phyloP scores from a whole-genome alignment of 192 early-diverging fungal genomes.

The Coemansia asiatica region DNA sequence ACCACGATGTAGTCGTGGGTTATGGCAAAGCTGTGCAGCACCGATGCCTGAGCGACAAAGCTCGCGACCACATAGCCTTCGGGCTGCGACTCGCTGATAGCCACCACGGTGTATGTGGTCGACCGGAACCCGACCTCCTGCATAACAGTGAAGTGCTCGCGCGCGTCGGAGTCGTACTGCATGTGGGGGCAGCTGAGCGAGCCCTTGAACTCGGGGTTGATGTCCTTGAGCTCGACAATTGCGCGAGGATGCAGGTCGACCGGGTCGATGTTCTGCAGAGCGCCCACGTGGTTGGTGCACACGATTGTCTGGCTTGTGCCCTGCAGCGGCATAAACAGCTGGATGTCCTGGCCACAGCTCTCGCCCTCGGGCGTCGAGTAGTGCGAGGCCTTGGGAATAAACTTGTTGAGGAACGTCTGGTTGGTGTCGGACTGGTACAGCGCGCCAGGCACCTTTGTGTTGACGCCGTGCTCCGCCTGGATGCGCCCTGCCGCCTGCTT shows the following conservation, averaged over 20 bases:
- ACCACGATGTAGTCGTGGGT: conserved; percentile 74
- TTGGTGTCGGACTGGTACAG: conserved; percentile 68
- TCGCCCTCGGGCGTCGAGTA: conserved; percentile 62
- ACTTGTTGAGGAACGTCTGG: conserved; percentile 65
- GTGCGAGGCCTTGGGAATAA: conserved; percentile 62
- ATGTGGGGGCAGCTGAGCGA: conserved; percentile 67
- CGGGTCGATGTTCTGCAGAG: conserved; percentile 69
- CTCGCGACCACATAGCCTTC: conserved; percentile 64
- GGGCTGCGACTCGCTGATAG: conserved; percentile 61
- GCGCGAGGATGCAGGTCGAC: conserved; percentile 63
- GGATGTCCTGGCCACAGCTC: conserved; percentile 65
- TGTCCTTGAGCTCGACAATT: conserved; percentile 61
- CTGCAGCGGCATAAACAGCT: conserved; percentile 58
- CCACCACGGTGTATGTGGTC: conserved; percentile 68
- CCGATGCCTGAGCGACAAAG: conserved; percentile 64
- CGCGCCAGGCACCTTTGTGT: conserved; percentile 64
- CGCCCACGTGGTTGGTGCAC: conserved; percentile 68
- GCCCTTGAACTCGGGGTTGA: conserved; percentile 67
- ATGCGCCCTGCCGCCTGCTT: conserved; percentile 65
- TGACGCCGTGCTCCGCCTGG: conserved; percentile 69
- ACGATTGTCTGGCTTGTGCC: conserved; percentile 66
- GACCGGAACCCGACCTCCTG: conserved; percentile 71
- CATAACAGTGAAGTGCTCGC: conserved; percentile 75
- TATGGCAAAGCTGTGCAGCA: conserved; percentile 75
- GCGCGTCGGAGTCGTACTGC: conserved; percentile 66